These are phyloP conservation scores for Candida ipomoeae DNA, from an alignment of 805 yeast species.

Conservation along the genomic window DNA sequence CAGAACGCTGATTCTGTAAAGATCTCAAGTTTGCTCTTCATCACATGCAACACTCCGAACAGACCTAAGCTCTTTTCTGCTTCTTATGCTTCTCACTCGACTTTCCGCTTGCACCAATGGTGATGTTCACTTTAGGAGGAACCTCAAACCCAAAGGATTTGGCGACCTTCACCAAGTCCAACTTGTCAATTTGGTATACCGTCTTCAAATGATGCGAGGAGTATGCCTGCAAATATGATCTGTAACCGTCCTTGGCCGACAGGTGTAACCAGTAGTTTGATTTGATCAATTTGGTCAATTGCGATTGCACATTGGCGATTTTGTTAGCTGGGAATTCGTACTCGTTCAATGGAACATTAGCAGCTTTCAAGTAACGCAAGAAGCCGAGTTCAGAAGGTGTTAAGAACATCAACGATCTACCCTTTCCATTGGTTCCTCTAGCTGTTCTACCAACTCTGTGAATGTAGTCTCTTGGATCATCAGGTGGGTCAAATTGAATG, in stretches of 20 bases:
- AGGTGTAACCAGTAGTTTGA: conserved; percentile 93
- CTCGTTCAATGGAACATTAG: conserved; percentile 96
- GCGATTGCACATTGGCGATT: conserved; percentile 94
- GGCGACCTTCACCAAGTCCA: conserved; percentile 92
- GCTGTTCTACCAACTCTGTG: conserved; percentile 99
- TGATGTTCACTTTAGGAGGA: conserved; percentile 95
- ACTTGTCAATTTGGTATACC: conserved; percentile 92
- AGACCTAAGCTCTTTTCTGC: conserved; percentile 30
- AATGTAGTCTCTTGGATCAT: conserved; percentile 98
- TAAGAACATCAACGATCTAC: conserved; percentile 91
- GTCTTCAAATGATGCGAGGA: conserved; percentile 95
- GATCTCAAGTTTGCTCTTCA: neutral
- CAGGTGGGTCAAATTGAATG: conserved; percentile 98
- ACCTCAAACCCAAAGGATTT: conserved; percentile 90
- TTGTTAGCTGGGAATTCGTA: conserved; percentile 92
- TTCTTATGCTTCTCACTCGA: conserved; percentile 47
- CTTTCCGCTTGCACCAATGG: conserved; percentile 90
- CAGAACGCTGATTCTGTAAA: neutral
- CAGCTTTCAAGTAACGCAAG: conserved; percentile 88
- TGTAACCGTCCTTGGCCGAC: conserved; percentile 95
- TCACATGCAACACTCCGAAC: neutral
- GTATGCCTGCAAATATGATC: conserved; percentile 95
- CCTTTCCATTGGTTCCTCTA: conserved; percentile 83
- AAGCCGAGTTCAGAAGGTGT: conserved; percentile 94
- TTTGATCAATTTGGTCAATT: conserved; percentile 83